Conservation (phyloP, 208 protist species). For the Leishmania aethiopica region DNA sequence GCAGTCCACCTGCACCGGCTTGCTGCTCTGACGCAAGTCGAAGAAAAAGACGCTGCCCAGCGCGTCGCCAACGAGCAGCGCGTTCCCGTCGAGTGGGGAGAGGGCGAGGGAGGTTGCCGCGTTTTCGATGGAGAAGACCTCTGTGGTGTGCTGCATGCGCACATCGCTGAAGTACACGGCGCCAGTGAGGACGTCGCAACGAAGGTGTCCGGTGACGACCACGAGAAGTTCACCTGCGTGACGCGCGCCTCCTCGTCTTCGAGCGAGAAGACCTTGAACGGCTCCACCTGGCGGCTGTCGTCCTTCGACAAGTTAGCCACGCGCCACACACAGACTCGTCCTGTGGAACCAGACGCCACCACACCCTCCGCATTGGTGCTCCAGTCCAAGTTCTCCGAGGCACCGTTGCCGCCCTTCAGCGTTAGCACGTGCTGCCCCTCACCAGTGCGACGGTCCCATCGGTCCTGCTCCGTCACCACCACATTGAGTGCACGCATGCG, state of each 20-base stretch:
- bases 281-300: conserved; percentile 52
- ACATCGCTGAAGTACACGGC: conserved; percentile 59
- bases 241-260: conserved; percentile 60
- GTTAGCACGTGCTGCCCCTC: conserved; percentile 87
- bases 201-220: conserved; percentile 53
- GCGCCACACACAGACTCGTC: conserved; percentile 69
- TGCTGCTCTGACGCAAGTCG: conserved; percentile 64
- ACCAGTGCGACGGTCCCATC: conserved; percentile 79
- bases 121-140: conserved; percentile 53
- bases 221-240: conserved; percentile 69
- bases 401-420: conserved; percentile 51
- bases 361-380: conserved; percentile 64
- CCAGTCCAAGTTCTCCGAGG: conserved; percentile 81
- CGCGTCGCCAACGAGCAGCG: conserved; percentile 59
- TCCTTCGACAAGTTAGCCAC: conserved; percentile 80
- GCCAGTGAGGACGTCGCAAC: conserved; percentile 48
- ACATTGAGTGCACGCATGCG: conserved; percentile 78
- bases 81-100: conserved; percentile 61
- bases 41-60: conserved; percentile 67
- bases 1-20: conserved; percentile 44
- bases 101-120: conserved; percentile 47
- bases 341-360: conserved; percentile 63
- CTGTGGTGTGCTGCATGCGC: conserved; percentile 33
- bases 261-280: conserved; percentile 41
- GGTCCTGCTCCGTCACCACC: conserved; percentile 76